Evolutionary conservation across 805 yeast species (phyloP).

Genomic region (Cyberlindnera xylosilytica): DNA sequence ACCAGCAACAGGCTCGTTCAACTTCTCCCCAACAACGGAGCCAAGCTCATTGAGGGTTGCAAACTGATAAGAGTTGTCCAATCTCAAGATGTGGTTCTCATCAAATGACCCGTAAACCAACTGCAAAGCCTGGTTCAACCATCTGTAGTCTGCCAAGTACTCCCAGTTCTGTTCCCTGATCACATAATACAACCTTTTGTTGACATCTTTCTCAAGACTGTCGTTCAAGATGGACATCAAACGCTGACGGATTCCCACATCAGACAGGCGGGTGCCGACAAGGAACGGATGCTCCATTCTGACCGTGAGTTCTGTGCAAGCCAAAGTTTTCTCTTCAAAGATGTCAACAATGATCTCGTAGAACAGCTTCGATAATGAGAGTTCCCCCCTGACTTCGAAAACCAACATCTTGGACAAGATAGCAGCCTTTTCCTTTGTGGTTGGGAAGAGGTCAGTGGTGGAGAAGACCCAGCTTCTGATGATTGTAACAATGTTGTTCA

Average conservation of each 20-base stretch:
- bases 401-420: conserved; percentile 90
- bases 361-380: conserved; percentile 70
- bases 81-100: conserved; percentile 40
- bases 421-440: conserved; percentile 94
- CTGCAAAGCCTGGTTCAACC: conserved; percentile 93
- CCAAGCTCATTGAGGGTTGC: conserved; percentile 48
- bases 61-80: conserved; percentile 50
- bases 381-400: conserved; percentile 84
- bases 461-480: conserved; percentile 90
- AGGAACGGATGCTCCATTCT: conserved; percentile 95
- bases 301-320: conserved; percentile 85
- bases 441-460: conserved; percentile 81
- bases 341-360: conserved; percentile 85
- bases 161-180: conserved; percentile 99
- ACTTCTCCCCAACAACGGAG: conserved; percentile 22
- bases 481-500: conserved; percentile 70
- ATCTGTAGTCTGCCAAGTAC: conserved; percentile 83
- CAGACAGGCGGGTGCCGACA: conserved; percentile 85
- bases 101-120: conserved; percentile 78
- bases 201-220: conserved; percentile 74
- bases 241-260: conserved; percentile 67
- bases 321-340: conserved; percentile 73
- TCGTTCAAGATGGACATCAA: conserved; percentile 76
- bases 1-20: conserved; percentile 23
- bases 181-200: conserved; percentile 78